Evolutionary conservation across 2,329 filamentous ascomycete genomes (phyloP), one percentile per base, ranked within the genome.

Genomic region (Sordariomycetes sp.): DNA sequence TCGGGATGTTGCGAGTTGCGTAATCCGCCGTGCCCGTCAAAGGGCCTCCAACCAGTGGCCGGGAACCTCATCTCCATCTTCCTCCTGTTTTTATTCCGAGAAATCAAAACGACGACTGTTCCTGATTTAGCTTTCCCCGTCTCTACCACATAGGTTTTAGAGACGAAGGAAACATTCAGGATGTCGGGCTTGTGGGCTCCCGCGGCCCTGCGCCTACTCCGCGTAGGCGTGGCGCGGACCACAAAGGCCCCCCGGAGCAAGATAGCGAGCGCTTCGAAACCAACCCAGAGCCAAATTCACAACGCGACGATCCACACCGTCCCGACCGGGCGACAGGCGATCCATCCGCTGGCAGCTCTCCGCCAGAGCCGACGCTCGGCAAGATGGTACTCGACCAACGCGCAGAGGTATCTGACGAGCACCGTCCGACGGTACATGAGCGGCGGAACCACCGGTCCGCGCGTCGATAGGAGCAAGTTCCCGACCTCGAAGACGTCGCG

Each of bases 161-260:
- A 50, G 46, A 22, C 46, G 55, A 35, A 28, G 28, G 46, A 20
- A 40, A 53, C 20, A 59, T 61, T 64, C 69, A 77, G 63, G 63
- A 84, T 84, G 81, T 76, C 76, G 72, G 76, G 79, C 68, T 73
- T 82, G 69, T 81, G 76, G 80, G 80, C 76, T 66, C 78, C 79
- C 60, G 73, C 75, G 68, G 77, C 79, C 72, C 70, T 82, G 68
- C 78, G 79, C 69, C 71, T 79, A 64, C 72, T 82, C 65, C 77
- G 79, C 67, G 74, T 73, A 64, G 77, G 80, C 67, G 71, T 78
- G 67, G 71, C 71, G 55, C 79, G 76, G 65, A 75, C 79, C 65
- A 75, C 76, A 60, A 76, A 78, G 62, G 70, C 76, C 63, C 70
- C 84, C 59, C 78, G 79, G 62, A 71, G 69, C 64, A 81, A 79